Percentiles rank a stretch among this genome's conserved stretches.
Evolutionary conservation across 768 basidiomycete species (phyloP).

Genomic region (Kockovaella imperatae): DNA sequence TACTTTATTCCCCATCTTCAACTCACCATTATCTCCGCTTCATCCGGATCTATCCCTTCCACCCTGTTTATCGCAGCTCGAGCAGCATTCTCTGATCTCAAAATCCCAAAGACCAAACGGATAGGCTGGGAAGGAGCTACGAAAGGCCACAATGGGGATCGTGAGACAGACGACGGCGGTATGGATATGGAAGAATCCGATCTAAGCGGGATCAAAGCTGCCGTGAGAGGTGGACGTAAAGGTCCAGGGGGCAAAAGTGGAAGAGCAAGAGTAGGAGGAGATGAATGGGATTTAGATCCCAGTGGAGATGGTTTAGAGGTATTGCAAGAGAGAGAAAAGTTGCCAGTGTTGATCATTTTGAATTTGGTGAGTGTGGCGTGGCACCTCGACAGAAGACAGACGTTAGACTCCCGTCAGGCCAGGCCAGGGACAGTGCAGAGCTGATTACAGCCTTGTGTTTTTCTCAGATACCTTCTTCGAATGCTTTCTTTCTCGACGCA

Average conservation of each 20-base stretch:
- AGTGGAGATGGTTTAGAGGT: conserved; percentile 24
- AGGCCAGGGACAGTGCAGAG: not conserved
- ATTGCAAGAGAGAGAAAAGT: conserved; percentile 19
- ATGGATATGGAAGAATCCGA: conserved; percentile 21
- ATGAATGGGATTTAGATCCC: conserved; percentile 43
- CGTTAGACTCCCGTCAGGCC: too few species aligned
- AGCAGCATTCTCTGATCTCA: conserved; percentile 34
- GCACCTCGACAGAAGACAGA: too few species aligned
- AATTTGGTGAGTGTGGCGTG: conserved; percentile 35
- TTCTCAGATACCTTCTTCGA: conserved; percentile 27
- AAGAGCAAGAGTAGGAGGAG: conserved; percentile 15
- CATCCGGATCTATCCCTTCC: conserved; percentile 24
- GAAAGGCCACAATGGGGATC: conserved; percentile 1
- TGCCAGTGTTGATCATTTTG: conserved; percentile 39
- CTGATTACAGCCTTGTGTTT: not conserved
- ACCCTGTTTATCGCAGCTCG: conserved; percentile 37
- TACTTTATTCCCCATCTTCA: conserved; percentile 42
- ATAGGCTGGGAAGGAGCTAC: conserved; percentile 28
- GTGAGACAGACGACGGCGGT: conserved; percentile 7
- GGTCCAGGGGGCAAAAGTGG: conserved; percentile 19
- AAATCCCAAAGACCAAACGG: conserved; percentile 35
- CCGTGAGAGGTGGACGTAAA: conserved; percentile 29
- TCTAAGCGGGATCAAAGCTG: conserved; percentile 42
- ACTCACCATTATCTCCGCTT: conserved; percentile 35
- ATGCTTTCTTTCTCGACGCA: conserved; percentile 37